phyloP scores from a whole-genome alignment of 257 asterid genomes.

The Lithospermum erythrorhizon region DNA sequence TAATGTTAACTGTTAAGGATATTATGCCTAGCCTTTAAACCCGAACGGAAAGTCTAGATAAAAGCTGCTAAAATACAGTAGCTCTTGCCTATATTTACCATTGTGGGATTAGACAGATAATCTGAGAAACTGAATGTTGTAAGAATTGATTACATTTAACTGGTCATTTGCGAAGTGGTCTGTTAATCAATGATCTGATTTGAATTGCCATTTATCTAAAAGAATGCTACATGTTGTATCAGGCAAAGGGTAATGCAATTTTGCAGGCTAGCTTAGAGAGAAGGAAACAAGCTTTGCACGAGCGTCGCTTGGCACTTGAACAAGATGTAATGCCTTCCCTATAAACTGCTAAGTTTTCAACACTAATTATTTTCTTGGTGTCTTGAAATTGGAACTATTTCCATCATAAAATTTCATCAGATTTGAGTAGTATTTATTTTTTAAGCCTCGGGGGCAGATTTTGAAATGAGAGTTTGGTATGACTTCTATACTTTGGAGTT shows the following conservation, averaged over 20 bases:
- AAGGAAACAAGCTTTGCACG: conserved; percentile 90
- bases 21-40: no score
- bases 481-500: not conserved
- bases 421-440: no score
- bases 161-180: not conserved
- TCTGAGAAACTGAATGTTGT: not conserved
- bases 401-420: not conserved
- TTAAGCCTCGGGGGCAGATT: not conserved
- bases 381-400: no score
- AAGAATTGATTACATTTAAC: not conserved
- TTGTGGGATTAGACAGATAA: not conserved
- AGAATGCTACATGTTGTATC: conserved; percentile 4
- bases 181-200: not conserved
- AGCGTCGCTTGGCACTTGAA: conserved; percentile 88
- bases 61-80: not conserved
- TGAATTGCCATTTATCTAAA: conserved; percentile 6
- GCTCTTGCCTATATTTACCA: not conserved
- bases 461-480: not conserved
- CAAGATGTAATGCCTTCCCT: conserved; percentile 52
- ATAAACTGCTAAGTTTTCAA: not conserved
- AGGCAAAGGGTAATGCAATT: conserved; percentile 95
- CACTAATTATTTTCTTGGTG: not conserved
- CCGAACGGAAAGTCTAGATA: not conserved
- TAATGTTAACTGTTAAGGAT: no score
- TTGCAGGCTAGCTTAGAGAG: conserved; percentile 95